These are phyloP conservation scores for Colletotrichum lentis DNA, from an alignment of 2,329 filamentous ascomycete species.

Conservation along the genomic window DNA sequence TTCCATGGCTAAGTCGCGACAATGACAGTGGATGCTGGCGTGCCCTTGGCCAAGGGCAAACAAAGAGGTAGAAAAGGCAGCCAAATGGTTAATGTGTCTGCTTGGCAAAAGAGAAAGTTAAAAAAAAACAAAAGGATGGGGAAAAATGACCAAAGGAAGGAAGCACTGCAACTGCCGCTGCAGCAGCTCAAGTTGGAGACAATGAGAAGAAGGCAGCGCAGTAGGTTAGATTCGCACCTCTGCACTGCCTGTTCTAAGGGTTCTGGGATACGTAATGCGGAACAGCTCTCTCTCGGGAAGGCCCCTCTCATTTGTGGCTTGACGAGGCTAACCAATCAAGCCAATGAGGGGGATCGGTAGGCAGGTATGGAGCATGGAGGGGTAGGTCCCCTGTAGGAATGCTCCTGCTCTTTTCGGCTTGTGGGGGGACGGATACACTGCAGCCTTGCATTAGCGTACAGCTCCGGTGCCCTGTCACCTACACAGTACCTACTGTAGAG, in stretches of 20 bases:
- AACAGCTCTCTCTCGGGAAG: slow-evolving; percentile 25
- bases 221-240: not conserved
- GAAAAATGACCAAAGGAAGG: not conserved
- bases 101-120: not conserved
- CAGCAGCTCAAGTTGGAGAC: slow-evolving; percentile 27
- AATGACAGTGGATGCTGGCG: not conserved
- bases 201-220: slow-evolving; percentile 22
- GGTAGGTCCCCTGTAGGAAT: slow-evolving; percentile 16
- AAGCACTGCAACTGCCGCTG: slow-evolving; percentile 25
- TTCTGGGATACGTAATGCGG: slow-evolving; percentile 37
- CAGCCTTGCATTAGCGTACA: slow-evolving; percentile 34
- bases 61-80: slow-evolving; percentile 6
- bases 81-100: not conserved
- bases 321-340: slow-evolving; percentile 29
- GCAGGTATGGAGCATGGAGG: slow-evolving; percentile 8
- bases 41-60: not conserved
- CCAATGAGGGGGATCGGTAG: not conserved
- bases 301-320: slow-evolving; percentile 28
- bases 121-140: not conserved
- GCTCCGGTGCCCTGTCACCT: not conserved
- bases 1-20: slow-evolving; percentile 24
- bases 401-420: slow-evolving; percentile 24
- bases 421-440: slow-evolving; percentile 21
- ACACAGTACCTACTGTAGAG: too few relatives aligned
- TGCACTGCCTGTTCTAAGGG: slow-evolving; percentile 1